Evolutionary conservation across 1,284 basidiomycete genomes (phyloP).

Genomic region (Cryptococcus sp.): DNA sequence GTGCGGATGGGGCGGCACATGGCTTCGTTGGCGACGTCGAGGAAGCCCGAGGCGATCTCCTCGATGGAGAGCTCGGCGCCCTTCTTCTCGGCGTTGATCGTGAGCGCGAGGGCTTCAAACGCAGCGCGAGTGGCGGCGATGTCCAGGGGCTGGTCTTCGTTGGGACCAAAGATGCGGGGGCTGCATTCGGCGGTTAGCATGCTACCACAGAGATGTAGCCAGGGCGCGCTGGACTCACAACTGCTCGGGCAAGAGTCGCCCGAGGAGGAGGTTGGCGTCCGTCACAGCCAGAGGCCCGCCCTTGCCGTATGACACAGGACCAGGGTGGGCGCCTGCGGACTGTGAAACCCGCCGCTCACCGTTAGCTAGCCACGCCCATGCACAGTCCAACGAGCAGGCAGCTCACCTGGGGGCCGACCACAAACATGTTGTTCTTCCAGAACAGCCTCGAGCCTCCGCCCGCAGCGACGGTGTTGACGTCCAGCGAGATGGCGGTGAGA

Average conservation of each 20-base stretch:
- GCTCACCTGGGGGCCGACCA: constrained; percentile 28
- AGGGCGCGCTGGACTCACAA: constrained; percentile 13
- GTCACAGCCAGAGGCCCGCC: constrained; percentile 49
- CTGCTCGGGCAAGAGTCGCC: constrained; percentile 37
- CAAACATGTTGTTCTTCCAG: constrained; percentile 44
- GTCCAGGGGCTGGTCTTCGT: constrained; percentile 54
- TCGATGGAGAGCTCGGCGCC: constrained; percentile 24
- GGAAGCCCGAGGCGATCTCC: constrained; percentile 37
- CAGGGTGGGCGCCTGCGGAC: constrained; percentile 35
- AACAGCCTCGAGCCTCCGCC: constrained; percentile 48
- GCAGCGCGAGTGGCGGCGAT: constrained; percentile 39
- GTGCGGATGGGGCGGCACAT: constrained; percentile 22
- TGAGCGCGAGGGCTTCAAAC: constrained; percentile 48
- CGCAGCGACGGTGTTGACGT: constrained; percentile 48
- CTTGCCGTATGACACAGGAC: constrained; percentile 48
- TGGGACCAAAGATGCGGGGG: constrained; percentile 51
- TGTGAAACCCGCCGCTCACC: too few relatives aligned
- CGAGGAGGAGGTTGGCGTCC: constrained; percentile 50
- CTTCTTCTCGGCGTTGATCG: constrained; percentile 46
- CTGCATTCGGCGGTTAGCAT: constrained; percentile 10
- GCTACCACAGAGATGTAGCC: background rate
- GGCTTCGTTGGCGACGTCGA: constrained; percentile 41
- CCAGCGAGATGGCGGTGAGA: constrained; percentile 32
- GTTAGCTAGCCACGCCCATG: constrained; percentile 39
- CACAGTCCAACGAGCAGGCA: constrained; percentile 11